Evolutionary conservation across 1,139 yeast genomes (phyloP), one percentile per base, ranked within the genome.

Genomic region (Lodderomyces theae): DNA sequence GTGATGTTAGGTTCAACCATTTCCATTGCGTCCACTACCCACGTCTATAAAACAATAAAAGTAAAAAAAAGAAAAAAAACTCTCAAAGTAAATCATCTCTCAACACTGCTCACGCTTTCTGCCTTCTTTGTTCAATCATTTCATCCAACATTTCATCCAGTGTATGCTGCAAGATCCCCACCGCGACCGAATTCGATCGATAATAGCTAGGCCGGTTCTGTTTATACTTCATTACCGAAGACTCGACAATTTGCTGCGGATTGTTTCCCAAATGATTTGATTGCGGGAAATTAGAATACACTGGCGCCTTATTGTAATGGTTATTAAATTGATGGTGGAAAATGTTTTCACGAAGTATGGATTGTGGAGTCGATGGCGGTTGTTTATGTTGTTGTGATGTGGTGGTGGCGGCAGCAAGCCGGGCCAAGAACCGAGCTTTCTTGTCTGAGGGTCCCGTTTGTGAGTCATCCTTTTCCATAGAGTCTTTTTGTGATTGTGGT

Each of bases 281-380:
- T 35, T 58, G 53, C 1, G 77, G 74, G 42, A 69, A 69, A 13
- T 74, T 72, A 7, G 57, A 58, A 34, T 52, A 50, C 3, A 61
- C 53, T 1, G 73, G 74, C 19, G 66, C 72, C 43, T 72, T 73
- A 44, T 64, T 68, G 51, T 73, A 73, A 48, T 75, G 79, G 46
- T 74, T 74, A 42, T 67, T 69, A 52, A 60, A 74, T 39, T 59
- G 61, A 39, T 52, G 51, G 42, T 51, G 42, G 33, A 42, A 47
- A 4, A 47, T 38, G 18, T 41, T 47, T 35, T 47, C 50, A 13
- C 50, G 38, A 28, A 42, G 42, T 5, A 28, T 28, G 31, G 31
- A 3, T 16, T 18, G n/a, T 5, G 24, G 23, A 3, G 34, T 31
- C n/a, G 23, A 31, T 4, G 34, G 23, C n/a, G 23, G 17, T 31